Evolutionary conservation across 176 grass and related monocot species (phyloP).

Genomic region (Chloris gayana): DNA sequence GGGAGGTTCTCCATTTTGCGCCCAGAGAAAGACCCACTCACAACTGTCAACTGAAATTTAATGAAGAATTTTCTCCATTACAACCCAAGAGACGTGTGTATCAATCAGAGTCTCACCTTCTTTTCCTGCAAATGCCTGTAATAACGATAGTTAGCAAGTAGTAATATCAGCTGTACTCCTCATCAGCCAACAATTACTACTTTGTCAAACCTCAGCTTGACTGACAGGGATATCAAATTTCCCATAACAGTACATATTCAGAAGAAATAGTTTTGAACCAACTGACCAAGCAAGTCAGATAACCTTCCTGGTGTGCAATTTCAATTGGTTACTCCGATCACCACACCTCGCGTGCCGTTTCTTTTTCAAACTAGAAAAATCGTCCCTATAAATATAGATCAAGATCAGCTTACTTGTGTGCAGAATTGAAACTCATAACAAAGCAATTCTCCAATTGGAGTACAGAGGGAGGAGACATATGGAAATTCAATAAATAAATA

Average conservation of each 20-base stretch:
- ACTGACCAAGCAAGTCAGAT: not conserved
- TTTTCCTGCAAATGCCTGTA: conserved; percentile 33
- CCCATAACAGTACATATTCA: not conserved
- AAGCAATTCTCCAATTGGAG: not conserved
- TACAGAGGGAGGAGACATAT: not conserved
- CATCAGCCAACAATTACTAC: not conserved
- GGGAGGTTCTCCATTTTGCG: conserved; percentile 72
- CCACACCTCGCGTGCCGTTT: not conserved
- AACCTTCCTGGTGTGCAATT: not conserved
- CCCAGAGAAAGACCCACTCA: conserved; percentile 10
- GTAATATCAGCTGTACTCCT: not conserved
- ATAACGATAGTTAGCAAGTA: conserved; percentile 2
- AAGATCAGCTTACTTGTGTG: not conserved
- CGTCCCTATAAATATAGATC: not conserved
- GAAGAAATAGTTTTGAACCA: not conserved
- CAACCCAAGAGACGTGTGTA: conserved; percentile 1
- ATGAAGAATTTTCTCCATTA: not conserved
- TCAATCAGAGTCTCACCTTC: conserved; percentile 6
- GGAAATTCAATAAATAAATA: not conserved
- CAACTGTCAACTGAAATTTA: conserved; percentile 15
- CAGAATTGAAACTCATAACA: not conserved
- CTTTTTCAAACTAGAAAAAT: not conserved
- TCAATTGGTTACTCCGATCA: not conserved
- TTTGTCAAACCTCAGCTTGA: not conserved
- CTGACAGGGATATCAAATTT: not conserved